Evolutionary conservation across 1,284 basidiomycete genomes (phyloP).

Genomic region (Porphyrellus sp.): DNA sequence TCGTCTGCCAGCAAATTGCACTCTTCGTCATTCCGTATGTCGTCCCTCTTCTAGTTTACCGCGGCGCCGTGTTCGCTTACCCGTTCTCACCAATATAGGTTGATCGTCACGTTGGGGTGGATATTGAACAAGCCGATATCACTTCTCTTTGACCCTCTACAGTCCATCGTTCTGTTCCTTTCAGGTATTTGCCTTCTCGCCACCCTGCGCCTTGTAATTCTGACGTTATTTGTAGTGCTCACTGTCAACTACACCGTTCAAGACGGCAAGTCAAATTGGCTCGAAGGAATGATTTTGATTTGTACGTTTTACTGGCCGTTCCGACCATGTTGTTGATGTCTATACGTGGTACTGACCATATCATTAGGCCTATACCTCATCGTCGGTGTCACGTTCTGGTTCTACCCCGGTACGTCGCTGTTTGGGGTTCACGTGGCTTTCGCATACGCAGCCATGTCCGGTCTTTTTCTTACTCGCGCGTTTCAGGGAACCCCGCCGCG

Average conservation of each 20-base stretch:
- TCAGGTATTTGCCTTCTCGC: conserved; percentile 33
- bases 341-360: conserved; percentile 2
- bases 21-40: conserved; percentile 81
- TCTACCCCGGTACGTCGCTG: conserved; percentile 46
- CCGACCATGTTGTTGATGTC: no score
- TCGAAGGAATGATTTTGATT: conserved; percentile 73
- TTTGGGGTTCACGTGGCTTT: neutral
- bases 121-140: conserved; percentile 66
- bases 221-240: conserved; percentile 43
- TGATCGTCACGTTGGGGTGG: conserved; percentile 67
- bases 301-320: conserved; percentile 35
- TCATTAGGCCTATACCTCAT: conserved; percentile 42
- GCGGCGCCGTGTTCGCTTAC: conserved; percentile 56
- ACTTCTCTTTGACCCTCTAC: conserved; percentile 78
- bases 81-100: conserved; percentile 43
- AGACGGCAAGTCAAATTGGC: conserved; percentile 84
- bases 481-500: conserved; percentile 6
- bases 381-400: conserved; percentile 39
- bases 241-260: conserved; percentile 78
- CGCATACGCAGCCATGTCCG: neutral
- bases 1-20: conserved; percentile 72
- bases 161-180: conserved; percentile 62
- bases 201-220: neutral
- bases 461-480: neutral
- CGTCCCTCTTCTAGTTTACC: conserved; percentile 31